Base-by-base conservation (phyloP, 768 basidiomycete genomes). In the Dendrothele bispora region DNA sequence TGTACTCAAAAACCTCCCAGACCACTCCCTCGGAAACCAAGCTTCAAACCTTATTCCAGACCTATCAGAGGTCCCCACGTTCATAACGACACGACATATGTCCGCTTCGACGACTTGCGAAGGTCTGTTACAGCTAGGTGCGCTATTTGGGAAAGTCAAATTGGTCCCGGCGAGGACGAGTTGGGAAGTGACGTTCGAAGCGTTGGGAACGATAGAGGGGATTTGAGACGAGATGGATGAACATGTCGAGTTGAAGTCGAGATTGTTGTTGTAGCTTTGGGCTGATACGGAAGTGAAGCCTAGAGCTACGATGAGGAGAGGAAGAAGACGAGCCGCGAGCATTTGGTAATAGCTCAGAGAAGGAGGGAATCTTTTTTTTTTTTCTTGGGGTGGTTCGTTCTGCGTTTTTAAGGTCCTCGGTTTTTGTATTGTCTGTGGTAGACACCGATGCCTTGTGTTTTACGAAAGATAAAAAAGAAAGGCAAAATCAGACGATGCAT, bases 21-120 rank as follows among this genome's bases (percentile, higher is more conserved):
- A 39, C 50, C 50, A 55, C 1, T 40, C 48, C 20, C 50, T 39
- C 20, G 53, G 53, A 12, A 55, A 47, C 53, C 53, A 55, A 4
- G 50, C 46, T 35, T 55, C 53, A 17, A 43, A 30, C 25, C 44
- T 46, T n/a, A 55, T 43, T 2, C 38, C 50, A 20, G 50, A 51
- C n/a, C 27, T 43, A 10, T 17, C 20, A 12, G 53, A 51, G 20
- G 53, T 55, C 34, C 38, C 37, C 28, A 47, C 38, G 43, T 48
- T 37, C 24, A 55, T 24, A 5, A 43, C 21, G 14, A 55, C 40
- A 4, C 53, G 46, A 22, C 55, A 56, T 4, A 49, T 38, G 25
- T 46, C 36, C 26, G 25, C 35, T n/a, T 15, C 15, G 3, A 46
- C 14, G 3, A 27, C 12, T 38, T 46, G 45, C 14, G 45, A 46